Percentiles rank a stretch among this genome's conserved stretches.
These are phyloP conservation scores for Grifola frondosa DNA, from an alignment of 1,284 basidiomycete species.

Conservation along the genomic window DNA sequence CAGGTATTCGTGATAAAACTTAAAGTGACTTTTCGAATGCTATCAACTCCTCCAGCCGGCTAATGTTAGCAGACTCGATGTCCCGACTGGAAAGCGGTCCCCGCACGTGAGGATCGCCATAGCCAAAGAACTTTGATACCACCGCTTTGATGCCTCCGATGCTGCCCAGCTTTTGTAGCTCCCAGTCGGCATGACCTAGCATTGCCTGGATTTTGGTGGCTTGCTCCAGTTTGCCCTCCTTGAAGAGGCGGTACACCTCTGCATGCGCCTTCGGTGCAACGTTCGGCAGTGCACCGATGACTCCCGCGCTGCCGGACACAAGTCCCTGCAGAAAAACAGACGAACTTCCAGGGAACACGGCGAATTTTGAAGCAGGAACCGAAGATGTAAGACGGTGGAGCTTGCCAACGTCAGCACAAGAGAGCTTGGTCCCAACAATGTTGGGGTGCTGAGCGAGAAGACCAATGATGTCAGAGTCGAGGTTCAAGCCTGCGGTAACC, in stretches of 20 bases:
- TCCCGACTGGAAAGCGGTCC: slow-evolving; percentile 54
- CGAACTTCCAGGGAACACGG: slow-evolving; percentile 63
- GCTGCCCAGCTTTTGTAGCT: slow-evolving; percentile 67
- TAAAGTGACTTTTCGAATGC: slow-evolving; percentile 58
- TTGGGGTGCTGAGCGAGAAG: slow-evolving; percentile 79
- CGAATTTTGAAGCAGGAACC: slow-evolving; percentile 52
- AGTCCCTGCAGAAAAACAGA: slow-evolving; percentile 71
- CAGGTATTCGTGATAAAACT: too few relatives aligned
- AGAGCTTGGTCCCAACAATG: slow-evolving; percentile 87
- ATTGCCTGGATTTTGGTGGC: slow-evolving; percentile 70
- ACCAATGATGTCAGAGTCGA: slow-evolving; percentile 80
- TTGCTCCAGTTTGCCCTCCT: slow-evolving; percentile 59
- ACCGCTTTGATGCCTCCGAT: slow-evolving; percentile 73
- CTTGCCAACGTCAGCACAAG: slow-evolving; percentile 85
- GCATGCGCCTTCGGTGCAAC: slow-evolving; percentile 74
- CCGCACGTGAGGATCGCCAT: slow-evolving; percentile 58
- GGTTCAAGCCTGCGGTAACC: slow-evolving; percentile 82
- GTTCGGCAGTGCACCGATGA: slow-evolving; percentile 78
- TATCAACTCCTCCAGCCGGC: slow-evolving; percentile 58
- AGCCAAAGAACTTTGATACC: slow-evolving; percentile 67
- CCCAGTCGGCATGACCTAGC: slow-evolving; percentile 75
- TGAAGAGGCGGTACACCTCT: slow-evolving; percentile 57
- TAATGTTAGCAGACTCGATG: slow-evolving; percentile 38
- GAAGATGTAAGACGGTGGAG: slow-evolving; percentile 70
- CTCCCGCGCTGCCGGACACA: slow-evolving; percentile 64